Evolutionary conservation across 257 asterid species (phyloP).

Genomic region (Ilex aquifolium): DNA sequence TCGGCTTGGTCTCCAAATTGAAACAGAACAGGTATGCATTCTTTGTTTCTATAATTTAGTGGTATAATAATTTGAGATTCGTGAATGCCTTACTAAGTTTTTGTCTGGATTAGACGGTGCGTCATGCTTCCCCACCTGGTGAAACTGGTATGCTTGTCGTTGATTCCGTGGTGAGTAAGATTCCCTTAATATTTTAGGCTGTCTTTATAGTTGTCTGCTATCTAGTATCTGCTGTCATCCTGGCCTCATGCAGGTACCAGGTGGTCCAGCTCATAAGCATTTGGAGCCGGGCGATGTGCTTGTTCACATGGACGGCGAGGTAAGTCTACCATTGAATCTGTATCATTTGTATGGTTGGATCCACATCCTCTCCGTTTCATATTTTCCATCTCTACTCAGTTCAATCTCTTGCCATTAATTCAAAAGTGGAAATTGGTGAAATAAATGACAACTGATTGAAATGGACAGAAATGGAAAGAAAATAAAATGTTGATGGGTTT

Average conservation of each 20-base stretch:
- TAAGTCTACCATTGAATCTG: conserved; percentile 18
- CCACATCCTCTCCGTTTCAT: background rate
- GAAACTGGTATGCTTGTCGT: conserved; percentile 99
- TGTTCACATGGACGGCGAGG: conserved; percentile 90
- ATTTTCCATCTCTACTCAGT: too few relatives aligned
- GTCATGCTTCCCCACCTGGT: conserved; percentile 71
- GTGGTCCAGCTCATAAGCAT: conserved; percentile 86
- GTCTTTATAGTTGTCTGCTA: conserved; percentile 1
- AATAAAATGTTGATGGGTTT: too few relatives aligned
- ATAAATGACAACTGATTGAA: too few relatives aligned
- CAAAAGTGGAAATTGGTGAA: too few relatives aligned
- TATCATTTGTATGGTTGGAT: background rate
- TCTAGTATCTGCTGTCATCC: background rate
- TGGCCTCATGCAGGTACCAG: conserved; percentile 69
- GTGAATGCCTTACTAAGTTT: conserved; percentile 5
- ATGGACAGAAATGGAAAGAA: too few relatives aligned
- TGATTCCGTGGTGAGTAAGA: conserved; percentile 81
- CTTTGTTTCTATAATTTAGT: conserved; percentile 8
- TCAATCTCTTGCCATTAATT: too few relatives aligned
- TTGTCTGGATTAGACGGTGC: conserved; percentile 61
- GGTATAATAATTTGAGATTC: conserved; percentile 2
- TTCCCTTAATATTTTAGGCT: conserved; percentile 12
- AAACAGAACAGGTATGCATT: conserved; percentile 74
- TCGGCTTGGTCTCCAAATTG: conserved; percentile 86
- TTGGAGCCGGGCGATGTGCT: conserved; percentile 99